Base-by-base conservation (phyloP, 1,284 basidiomycete genomes). In the Wallemia ichthyophaga region DNA sequence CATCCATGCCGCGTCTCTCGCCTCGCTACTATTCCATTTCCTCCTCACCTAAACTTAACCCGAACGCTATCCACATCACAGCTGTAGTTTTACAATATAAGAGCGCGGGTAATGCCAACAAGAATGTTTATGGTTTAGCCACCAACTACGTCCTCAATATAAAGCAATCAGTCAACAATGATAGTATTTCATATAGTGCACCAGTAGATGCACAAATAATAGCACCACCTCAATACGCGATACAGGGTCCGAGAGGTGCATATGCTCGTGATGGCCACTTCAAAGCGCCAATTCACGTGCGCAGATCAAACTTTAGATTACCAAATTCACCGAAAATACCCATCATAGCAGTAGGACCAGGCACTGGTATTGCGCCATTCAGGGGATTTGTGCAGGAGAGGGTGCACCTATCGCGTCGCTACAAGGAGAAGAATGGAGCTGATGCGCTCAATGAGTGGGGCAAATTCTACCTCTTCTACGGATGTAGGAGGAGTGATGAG, bases 11-110 rank as follows among this genome's bases (percentile, higher is more conserved):
- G 32, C 87, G 92, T 64, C 77, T 98, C 23, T 88, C 94, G 68
- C 91, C 92, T 33, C 83, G 92, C 61, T 98, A 85, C 75, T 98
- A 95, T 72, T 98, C 94, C 53, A 98, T 98, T 71, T 95, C 92
- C 17, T 95, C 89, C 25, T 87, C 84, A 62, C 88, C 94, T 58
- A 96, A 96, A 71, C 74, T 96, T 54, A 70, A 87, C 70, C 81
- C 89, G 33, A 81, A 78, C 63, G 74, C 83, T 2, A 85, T 99
- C 63, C 92, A 99, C 71, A 81, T 92, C 66, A 98, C 94, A 21
- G 85, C 81, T 59, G 92, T 98, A 58, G 87, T 95, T 13, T 79
- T 92, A 68, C 85, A 88, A 69, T 92, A 89, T 70, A 73, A 87
- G 68, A 83, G 84, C 13, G 66, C 77, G 19, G 66, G 74, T 27